These are phyloP conservation scores for Daldinia grandis DNA, from an alignment of 495 filamentous ascomycete species.

Conservation along the genomic window DNA sequence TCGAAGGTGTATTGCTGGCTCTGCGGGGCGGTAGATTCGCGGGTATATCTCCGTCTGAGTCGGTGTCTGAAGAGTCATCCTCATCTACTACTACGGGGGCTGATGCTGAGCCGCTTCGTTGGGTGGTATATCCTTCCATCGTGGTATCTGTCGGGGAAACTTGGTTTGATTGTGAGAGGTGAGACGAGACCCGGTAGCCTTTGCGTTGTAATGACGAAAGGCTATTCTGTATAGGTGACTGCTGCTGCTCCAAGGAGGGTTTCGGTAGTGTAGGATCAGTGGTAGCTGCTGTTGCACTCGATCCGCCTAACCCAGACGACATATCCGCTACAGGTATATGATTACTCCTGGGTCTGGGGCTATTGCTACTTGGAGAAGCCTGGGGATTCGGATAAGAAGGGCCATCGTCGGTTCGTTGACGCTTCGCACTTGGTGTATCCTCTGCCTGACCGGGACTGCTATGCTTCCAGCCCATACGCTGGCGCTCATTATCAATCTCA, in stretches of 20 bases:
- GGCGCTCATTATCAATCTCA: conserved; percentile 53
- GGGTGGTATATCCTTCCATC: conserved; percentile 8
- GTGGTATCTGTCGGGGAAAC: conserved; percentile 12
- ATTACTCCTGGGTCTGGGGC: conserved; percentile 42
- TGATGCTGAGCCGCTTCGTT: conserved; percentile 32
- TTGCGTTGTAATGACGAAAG: conserved; percentile 39
- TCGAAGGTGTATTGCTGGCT: conserved; percentile 5
- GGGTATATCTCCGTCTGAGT: conserved; percentile 54
- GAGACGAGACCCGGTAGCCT: conserved; percentile 44
- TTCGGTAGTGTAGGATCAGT: conserved; percentile 45
- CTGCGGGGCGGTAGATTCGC: conserved; percentile 47
- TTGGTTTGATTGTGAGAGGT: conserved; percentile 15
- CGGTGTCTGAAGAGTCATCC: conserved; percentile 39
- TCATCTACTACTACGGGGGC: conserved; percentile 42
- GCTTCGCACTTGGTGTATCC: conserved; percentile 34
- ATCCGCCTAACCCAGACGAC: conserved; percentile 43
- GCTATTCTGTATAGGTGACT: conserved; percentile 24
- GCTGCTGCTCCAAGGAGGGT: neutral
- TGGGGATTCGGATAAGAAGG: conserved; percentile 7
- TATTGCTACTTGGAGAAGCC: conserved; percentile 27
- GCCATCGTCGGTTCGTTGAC: conserved; percentile 34
- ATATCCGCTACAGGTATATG: conserved; percentile 46
- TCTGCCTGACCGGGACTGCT: conserved; percentile 19
- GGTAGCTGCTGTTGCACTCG: conserved; percentile 45
- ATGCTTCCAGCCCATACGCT: conserved; percentile 49